Conservation (phyloP, 495 filamentous ascomycete genomes). For the Hypoxylon trugodes region DNA sequence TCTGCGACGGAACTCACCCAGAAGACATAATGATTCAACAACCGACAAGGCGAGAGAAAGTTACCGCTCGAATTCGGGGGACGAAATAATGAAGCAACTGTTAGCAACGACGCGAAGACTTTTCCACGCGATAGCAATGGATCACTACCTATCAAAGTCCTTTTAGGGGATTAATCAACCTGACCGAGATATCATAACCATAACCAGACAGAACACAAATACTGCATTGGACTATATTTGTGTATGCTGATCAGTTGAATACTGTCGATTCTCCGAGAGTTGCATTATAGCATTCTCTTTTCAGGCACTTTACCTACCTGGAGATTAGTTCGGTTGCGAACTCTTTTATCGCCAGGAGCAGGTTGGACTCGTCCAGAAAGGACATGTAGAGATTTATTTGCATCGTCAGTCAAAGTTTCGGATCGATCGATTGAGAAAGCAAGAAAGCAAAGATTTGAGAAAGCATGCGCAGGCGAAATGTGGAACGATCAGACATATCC, state of each 20-base stretch:
- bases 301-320: conserved; percentile 4
- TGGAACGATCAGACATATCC: conserved; percentile 2
- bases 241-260: conserved; percentile 23
- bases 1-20: neutral
- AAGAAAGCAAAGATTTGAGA: neutral
- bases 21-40: neutral
- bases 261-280: conserved; percentile 7
- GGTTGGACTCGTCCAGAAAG: conserved; percentile 6
- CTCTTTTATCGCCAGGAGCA: neutral
- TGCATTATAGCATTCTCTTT: conserved; percentile 20
- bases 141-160: neutral
- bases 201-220: conserved; percentile 1
- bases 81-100: neutral
- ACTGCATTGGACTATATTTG: conserved; percentile 32
- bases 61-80: neutral
- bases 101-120: neutral
- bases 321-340: neutral
- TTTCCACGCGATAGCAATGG: neutral
- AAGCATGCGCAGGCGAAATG: neutral
- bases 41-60: neutral
- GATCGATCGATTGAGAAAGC: neutral
- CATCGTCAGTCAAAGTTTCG: neutral
- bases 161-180: conserved; percentile 4
- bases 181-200: conserved; percentile 3
- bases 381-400: conserved; percentile 15